Percentiles rank a stretch among this genome's conserved stretches.
phyloP scores from a whole-genome alignment of 192 early-diverging fungal genomes.

The Entrophospora sp. region DNA sequence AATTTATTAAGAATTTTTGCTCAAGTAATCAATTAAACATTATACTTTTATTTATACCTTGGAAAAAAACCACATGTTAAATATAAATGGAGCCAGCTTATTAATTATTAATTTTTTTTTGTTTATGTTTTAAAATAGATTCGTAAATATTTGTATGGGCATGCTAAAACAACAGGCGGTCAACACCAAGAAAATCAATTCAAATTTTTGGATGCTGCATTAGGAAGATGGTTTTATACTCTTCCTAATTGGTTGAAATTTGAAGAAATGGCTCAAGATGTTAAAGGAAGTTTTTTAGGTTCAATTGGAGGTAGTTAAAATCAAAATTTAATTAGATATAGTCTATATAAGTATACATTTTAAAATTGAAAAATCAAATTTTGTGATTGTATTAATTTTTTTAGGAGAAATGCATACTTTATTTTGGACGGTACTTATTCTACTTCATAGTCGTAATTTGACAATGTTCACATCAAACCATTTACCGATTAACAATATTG shows the following conservation, averaged over 20 bases:
- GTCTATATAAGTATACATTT: not conserved
- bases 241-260: slow-evolving; percentile 18
- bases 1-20: slow-evolving; percentile 20
- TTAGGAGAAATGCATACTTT: slow-evolving; percentile 20
- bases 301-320: slow-evolving; percentile 22
- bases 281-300: slow-evolving; percentile 9
- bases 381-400: no score
- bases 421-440: slow-evolving; percentile 19
- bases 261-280: slow-evolving; percentile 18
- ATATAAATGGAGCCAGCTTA: no score
- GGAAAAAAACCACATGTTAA: no score
- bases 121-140: no score
- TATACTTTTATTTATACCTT: no score
- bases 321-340: no score
- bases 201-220: slow-evolving; percentile 12
- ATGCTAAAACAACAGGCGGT: slow-evolving; percentile 11
- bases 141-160: slow-evolving; percentile 18
- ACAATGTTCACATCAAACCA: slow-evolving; percentile 12
- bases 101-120: no score
- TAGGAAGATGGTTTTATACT: slow-evolving; percentile 18
- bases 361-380: no score
- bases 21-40: no score
- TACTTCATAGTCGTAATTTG: slow-evolving; percentile 19
- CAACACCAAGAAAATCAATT: slow-evolving; percentile 15
- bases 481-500: not conserved